Evolutionary conservation across 495 filamentous ascomycete genomes (phyloP), one percentile per base, ranked within the genome.

Genomic region (Bacidia rubella): DNA sequence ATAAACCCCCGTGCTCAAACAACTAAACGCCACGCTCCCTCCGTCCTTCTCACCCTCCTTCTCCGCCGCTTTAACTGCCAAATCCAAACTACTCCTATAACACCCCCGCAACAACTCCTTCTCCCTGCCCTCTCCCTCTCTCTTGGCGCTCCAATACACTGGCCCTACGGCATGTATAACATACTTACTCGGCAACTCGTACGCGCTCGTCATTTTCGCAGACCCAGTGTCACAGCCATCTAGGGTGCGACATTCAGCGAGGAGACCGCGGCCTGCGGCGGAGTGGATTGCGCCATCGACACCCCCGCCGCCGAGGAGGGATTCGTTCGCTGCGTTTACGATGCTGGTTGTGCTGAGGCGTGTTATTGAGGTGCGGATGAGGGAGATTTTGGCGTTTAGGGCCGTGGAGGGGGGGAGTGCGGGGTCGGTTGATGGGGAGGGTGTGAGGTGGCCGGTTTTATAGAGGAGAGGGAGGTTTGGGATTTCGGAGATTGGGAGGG

Each of bases 121-220:
- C 19, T 75, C 74, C 12, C 58, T 55, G 2, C 62, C 68, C 11
- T 68, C 59, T 2, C 66, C 57, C 21, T 62, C 50, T 1, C 58
- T 57, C 2, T 48, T 53, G 32, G 66, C 64, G 0, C 23, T 22
- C 21, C 62, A 48, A 67, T 93, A 97, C n/a, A 93, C 64, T 2
- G 90, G 90, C 0, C 92, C 92, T 2, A 96, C 92, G 35, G 92
- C 75, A 62, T 96, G 92, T 48, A 97, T 93, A 20, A 97, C 75
- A 50, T 81, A 80, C 46, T 77, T 74, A 65, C 77, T 83, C 9
- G 86, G 87, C 3, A 98, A 70, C 0, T 76, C 57, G 68, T 89
- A 90, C 3, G 78, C 90, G 42, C 68, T 62, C 0, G 92, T 95
- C 60, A 93, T 90, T 62, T 90, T 92, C 47, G 90, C 86, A 24